Evolutionary conservation across 768 basidiomycete species (phyloP), one percentile per base, ranked within the genome.

Genomic region (Amanita exitialis): DNA sequence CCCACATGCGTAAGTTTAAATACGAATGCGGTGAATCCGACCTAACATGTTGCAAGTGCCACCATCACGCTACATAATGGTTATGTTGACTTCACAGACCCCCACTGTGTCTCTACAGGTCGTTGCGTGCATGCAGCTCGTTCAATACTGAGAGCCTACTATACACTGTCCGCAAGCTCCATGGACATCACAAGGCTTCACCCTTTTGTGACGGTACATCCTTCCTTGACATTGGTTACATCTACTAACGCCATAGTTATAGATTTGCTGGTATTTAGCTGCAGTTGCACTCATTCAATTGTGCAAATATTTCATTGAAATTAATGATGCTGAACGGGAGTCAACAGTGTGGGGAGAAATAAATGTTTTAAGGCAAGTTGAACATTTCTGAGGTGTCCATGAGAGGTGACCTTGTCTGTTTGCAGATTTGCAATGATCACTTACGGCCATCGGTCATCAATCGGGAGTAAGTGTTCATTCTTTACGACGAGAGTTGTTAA

Each of bases 261-360:
- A 89, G 86, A 90, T 91, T 42, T 90, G 88, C 63, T 92, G 89
- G 89, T 91, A 92, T 64, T 78, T 92, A 13, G 90, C 89, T 6
- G 89, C 90, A 12, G 88, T 87, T 4, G 86, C 91, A 3, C 83
- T 90, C 61, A 80, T 91, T 43, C 88, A 91, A 58, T 70, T 88
- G 35, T 92, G 89, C 75, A 89, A 87, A 61, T 82, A 87, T 59
- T 85, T 82, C 61, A 90, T 92, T 53, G 86, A 90, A 62, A 78
- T 79, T 42, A 80, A 82, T n/a, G 87, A 91, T 64, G 69, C 71
- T 12, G 78, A 78, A 44, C 71, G 79, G 55, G 89, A 92, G 64
- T 79, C 83, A 27, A 80, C 80, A 1, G 82, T 86, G 8, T 92
- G 90, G 89, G 86, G 86, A 0, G 88, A 91, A 65, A 90, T 92